These are phyloP conservation scores for Neurospora tetrasperma DNA, from an alignment of 495 filamentous ascomycete species.

Conservation along the genomic window DNA sequence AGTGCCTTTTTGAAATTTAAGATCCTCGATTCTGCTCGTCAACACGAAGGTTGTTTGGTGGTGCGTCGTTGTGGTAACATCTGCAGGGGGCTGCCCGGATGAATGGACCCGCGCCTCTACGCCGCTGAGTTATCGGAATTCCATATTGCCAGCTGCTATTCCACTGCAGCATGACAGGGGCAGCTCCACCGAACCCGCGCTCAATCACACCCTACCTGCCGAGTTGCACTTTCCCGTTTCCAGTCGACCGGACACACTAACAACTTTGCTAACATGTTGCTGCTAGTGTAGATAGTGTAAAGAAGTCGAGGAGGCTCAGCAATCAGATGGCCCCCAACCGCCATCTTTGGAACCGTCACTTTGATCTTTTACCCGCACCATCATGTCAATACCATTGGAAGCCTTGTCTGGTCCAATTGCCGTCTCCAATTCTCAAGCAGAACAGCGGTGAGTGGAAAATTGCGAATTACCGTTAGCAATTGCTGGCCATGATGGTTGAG, in stretches of 20 bases:
- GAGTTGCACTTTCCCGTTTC: no score
- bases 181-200: background rate
- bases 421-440: background rate
- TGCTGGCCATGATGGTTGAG: background rate
- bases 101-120: background rate
- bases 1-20: background rate
- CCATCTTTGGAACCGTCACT: background rate
- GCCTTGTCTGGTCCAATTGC: background rate
- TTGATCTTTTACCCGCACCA: background rate
- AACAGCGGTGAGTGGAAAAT: background rate
- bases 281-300: background rate
- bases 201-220: background rate
- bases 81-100: background rate
- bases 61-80: background rate
- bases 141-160: background rate
- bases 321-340: background rate
- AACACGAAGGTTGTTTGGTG: background rate
- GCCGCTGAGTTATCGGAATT: background rate
- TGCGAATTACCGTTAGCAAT: background rate
- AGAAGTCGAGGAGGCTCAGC: background rate
- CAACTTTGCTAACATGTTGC: background rate
- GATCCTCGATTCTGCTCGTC: background rate
- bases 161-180: no score
- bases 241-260: background rate
- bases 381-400: background rate